These are phyloP conservation scores for Nothophaeocryptopus gaeumannii DNA, from an alignment of 2,329 filamentous ascomycete genomes.

Conservation along the genomic window DNA sequence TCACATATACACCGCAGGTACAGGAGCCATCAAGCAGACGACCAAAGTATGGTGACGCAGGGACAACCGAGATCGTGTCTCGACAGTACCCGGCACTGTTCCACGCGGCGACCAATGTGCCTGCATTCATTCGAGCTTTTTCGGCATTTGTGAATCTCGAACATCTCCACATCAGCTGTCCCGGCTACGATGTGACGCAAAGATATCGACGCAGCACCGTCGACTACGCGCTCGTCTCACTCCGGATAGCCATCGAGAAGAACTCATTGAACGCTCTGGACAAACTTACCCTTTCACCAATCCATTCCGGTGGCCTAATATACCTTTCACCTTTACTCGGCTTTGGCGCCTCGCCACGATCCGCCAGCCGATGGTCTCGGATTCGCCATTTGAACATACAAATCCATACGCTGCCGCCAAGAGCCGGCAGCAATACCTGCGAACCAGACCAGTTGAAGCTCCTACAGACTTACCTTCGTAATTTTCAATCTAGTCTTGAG, in stretches of 20 bases:
- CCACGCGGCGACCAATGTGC: constrained; percentile 83
- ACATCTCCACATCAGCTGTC: constrained; percentile 74
- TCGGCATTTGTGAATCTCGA: constrained; percentile 65
- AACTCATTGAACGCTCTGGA: constrained; percentile 63
- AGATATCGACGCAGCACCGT: constrained; percentile 74
- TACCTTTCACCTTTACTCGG: constrained; percentile 74
- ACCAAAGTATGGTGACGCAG: constrained; percentile 75
- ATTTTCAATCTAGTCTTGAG: constrained; percentile 48
- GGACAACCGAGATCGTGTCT: constrained; percentile 76
- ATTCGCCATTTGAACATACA: constrained; percentile 69
- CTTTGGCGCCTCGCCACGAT: constrained; percentile 71
- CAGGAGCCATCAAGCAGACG: constrained; percentile 53
- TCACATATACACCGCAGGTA: constrained; percentile 75
- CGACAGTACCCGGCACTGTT: constrained; percentile 87
- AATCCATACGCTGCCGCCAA: constrained; percentile 55
- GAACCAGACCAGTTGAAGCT: constrained; percentile 62
- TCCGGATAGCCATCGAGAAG: constrained; percentile 78
- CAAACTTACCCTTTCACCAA: constrained; percentile 67
- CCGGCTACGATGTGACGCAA: constrained; percentile 64
- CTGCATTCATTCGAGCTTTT: constrained; percentile 76
- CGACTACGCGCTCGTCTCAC: constrained; percentile 83
- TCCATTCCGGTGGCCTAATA: constrained; percentile 72
- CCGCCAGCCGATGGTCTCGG: constrained; percentile 71
- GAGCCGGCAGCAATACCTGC: constrained; percentile 40
- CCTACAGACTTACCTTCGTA: constrained; percentile 74